Percentiles rank a stretch among this genome's conserved stretches.
These are phyloP conservation scores for Penicillium alfredii DNA, from an alignment of 495 filamentous ascomycete species.

Conservation along the genomic window DNA sequence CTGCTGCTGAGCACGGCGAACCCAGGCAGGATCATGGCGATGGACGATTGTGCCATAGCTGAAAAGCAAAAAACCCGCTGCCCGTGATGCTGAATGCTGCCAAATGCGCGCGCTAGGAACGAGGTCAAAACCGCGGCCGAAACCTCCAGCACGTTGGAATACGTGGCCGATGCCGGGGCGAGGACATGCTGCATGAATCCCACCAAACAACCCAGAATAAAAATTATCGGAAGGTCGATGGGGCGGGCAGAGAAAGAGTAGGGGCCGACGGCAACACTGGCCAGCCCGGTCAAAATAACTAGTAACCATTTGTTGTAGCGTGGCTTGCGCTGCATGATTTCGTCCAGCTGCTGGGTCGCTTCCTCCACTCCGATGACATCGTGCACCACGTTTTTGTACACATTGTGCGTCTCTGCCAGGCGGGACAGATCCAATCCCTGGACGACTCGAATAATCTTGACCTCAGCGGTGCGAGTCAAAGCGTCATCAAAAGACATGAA, in stretches of 20 bases:
- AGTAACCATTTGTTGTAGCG: slow-evolving; percentile 58
- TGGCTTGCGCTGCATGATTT: slow-evolving; percentile 48
- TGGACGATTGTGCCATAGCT: slow-evolving; percentile 76
- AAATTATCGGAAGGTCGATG: slow-evolving; percentile 81
- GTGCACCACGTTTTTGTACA: slow-evolving; percentile 91
- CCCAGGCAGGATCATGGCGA: slow-evolving; percentile 85
- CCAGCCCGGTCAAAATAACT: slow-evolving; percentile 72
- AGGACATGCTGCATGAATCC: slow-evolving; percentile 74
- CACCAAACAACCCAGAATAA: slow-evolving; percentile 74
- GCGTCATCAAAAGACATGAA: slow-evolving; percentile 88
- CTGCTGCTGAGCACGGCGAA: slow-evolving; percentile 72
- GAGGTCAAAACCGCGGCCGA: slow-evolving; percentile 73
- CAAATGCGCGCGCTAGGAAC: slow-evolving; percentile 77
- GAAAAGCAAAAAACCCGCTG: slow-evolving; percentile 77
- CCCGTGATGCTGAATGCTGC: slow-evolving; percentile 52
- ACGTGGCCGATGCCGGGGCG: slow-evolving; percentile 68
- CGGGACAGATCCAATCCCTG: slow-evolving; percentile 80
- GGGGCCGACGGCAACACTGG: slow-evolving; percentile 69
- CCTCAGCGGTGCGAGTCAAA: slow-evolving; percentile 79
- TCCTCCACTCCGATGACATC: slow-evolving; percentile 74
- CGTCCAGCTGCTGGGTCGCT: slow-evolving; percentile 61
- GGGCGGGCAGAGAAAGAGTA: slow-evolving; percentile 79
- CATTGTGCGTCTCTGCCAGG: slow-evolving; percentile 71
- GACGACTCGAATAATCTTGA: slow-evolving; percentile 68
- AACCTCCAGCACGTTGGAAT: slow-evolving; percentile 82